These are phyloP conservation scores for Deuterostichococcus epilithicus DNA, from an alignment of 139 green algal genomes.

Conservation along the genomic window DNA sequence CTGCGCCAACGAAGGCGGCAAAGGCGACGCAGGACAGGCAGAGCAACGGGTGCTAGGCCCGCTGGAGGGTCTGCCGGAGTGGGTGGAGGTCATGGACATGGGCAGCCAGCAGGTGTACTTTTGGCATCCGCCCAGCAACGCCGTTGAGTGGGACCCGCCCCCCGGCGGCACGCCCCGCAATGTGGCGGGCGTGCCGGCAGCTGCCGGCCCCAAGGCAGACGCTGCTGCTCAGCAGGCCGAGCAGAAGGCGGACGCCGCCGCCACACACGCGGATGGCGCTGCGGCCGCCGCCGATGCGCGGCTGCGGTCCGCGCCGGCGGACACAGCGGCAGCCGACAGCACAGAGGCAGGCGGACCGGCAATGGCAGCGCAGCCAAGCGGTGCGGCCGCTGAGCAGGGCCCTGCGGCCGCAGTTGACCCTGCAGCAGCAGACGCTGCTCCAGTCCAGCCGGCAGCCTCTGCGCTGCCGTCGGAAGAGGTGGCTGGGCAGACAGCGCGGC, in stretches of 20 bases:
- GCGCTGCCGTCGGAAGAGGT: not conserved
- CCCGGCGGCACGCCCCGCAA: not conserved
- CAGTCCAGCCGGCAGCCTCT: too few relatives aligned
- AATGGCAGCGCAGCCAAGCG: not conserved
- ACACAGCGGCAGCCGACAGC: not conserved
- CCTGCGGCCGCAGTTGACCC: too few relatives aligned
- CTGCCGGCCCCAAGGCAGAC: too few relatives aligned
- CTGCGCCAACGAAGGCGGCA: not conserved
- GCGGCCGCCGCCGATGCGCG: too few relatives aligned
- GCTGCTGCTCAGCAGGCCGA: too few relatives aligned
- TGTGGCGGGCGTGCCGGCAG: not conserved
- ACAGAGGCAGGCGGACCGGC: not conserved
- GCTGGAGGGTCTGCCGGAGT: constrained; percentile 41
- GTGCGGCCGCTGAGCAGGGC: too few relatives aligned
- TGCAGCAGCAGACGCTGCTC: not conserved
- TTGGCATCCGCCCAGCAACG: constrained; percentile 55
- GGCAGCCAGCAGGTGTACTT: constrained; percentile 58
- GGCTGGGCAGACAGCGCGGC: not conserved
- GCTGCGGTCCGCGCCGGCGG: too few relatives aligned
- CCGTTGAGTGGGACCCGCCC: constrained; percentile 68
- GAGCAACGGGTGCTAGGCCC: constrained; percentile 62
- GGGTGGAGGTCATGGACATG: constrained; percentile 62
- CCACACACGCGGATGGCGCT: too few relatives aligned
- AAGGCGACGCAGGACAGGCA: not conserved
- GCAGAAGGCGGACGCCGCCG: too few relatives aligned